These are phyloP conservation scores for Citropsis articulata DNA, from an alignment of 345 rosid species.

Conservation along the genomic window DNA sequence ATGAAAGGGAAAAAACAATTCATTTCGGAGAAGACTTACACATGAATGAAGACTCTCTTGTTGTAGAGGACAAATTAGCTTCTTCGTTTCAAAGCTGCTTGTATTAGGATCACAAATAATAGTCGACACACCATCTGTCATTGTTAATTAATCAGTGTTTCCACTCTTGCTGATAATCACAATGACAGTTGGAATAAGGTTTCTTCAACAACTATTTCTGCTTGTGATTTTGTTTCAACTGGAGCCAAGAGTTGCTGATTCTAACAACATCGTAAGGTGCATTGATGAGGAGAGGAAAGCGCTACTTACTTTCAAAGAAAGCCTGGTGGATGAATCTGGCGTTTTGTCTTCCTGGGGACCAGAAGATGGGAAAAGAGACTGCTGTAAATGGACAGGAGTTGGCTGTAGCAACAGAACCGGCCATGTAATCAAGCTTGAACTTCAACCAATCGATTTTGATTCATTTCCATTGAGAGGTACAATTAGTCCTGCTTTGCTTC, in stretches of 20 bases:
- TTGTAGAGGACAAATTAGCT: neutral
- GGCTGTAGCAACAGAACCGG: conserved; percentile 15
- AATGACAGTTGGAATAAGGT: neutral
- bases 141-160: neutral
- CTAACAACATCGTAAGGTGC: neutral
- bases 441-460: neutral
- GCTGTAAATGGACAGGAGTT: conserved; percentile 25
- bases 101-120: neutral
- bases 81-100: neutral
- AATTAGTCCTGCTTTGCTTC: neutral
- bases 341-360: neutral
- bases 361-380: neutral
- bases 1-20: neutral
- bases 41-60: neutral
- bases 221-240: neutral
- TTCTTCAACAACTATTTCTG: neutral
- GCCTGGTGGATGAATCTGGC: neutral
- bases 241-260: neutral
- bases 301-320: neutral
- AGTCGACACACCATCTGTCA: neutral
- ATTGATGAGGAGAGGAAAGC: neutral
- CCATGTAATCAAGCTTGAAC: conserved; percentile 11
- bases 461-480: neutral
- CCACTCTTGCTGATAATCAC: neutral
- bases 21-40: neutral